Evolutionary conservation across 2,329 filamentous ascomycete genomes (phyloP).

Genomic region (Calonectria hawksworthii): DNA sequence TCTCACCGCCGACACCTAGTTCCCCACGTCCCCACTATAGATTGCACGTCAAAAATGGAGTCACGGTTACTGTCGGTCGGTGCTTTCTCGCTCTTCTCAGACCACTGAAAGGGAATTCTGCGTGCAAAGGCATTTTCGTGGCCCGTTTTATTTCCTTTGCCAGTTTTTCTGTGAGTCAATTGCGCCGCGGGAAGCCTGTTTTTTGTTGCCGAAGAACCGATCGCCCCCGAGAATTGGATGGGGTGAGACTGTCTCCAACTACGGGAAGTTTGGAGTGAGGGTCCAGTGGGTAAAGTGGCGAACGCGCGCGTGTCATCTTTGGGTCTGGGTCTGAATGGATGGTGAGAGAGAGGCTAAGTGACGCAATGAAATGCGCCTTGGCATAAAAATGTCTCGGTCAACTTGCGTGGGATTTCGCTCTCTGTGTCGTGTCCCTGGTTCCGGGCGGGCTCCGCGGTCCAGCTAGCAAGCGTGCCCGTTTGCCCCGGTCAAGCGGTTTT

Average conservation of each 20-base stretch:
- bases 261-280: background rate
- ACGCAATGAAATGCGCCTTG: background rate
- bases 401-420: background rate
- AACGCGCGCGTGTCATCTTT: background rate
- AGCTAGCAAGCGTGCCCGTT: background rate
- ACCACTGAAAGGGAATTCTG: background rate
- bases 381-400: background rate
- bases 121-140: background rate
- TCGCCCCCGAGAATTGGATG: background rate
- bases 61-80: background rate
- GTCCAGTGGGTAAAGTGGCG: background rate
- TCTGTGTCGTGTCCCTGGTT: background rate
- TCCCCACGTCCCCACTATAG: slow-evolving; percentile 3
- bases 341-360: background rate
- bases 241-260: background rate
- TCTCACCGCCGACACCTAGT: background rate
- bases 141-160: background rate
- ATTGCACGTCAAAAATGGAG: background rate
- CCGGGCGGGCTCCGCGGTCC: background rate
- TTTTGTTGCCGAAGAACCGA: background rate
- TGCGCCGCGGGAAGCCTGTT: background rate
- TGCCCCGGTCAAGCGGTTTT: background rate
- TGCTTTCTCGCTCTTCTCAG: background rate
- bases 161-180: background rate
- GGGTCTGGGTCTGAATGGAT: background rate